These are phyloP conservation scores for Tylopilus rubrobrunneus DNA, from an alignment of 768 basidiomycete genomes.

Conservation along the genomic window DNA sequence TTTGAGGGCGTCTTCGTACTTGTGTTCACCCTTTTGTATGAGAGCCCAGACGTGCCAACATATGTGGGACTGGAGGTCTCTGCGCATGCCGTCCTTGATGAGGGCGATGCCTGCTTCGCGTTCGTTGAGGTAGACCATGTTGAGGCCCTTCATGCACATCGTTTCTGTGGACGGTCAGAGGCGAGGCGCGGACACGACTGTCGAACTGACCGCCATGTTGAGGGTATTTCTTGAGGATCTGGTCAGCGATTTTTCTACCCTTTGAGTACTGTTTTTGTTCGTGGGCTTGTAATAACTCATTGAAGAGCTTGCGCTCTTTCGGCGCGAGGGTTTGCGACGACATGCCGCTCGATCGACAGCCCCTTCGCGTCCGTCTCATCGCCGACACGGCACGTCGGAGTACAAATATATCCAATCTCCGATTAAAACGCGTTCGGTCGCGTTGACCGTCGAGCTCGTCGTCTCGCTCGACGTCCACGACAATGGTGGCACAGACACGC, in stretches of 20 bases:
- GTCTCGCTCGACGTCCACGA: slow-evolving; percentile 11
- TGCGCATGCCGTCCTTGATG: slow-evolving; percentile 77
- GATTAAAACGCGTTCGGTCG: slow-evolving; percentile 12
- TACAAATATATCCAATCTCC: slow-evolving; percentile 1
- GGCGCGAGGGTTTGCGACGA: slow-evolving; percentile 48
- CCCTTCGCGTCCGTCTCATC: neutral
- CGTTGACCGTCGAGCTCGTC: slow-evolving; percentile 8
- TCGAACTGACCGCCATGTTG: slow-evolving; percentile 76
- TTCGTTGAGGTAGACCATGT: slow-evolving; percentile 74
- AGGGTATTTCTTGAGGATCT: slow-evolving; percentile 92
- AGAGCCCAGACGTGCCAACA: slow-evolving; percentile 98
- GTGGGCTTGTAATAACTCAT: slow-evolving; percentile 81
- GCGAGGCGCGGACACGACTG: neutral
- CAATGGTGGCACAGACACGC: slow-evolving; percentile 76
- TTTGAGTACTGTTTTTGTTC: slow-evolving; percentile 88
- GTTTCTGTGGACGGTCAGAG: slow-evolving; percentile 58
- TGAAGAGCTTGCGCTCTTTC: slow-evolving; percentile 84
- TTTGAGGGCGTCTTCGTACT: slow-evolving; percentile 91
- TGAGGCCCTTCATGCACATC: slow-evolving; percentile 92
- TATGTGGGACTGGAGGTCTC: slow-evolving; percentile 87
- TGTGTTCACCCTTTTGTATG: slow-evolving; percentile 89
- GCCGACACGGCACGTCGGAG: slow-evolving; percentile 4
- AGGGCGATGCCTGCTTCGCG: slow-evolving; percentile 80
- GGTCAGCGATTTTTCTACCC: slow-evolving; percentile 86
- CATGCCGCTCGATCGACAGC: slow-evolving; percentile 16